These are phyloP conservation scores for Dalbergia cultrata DNA, from an alignment of 306 rosid genomes.

Conservation along the genomic window DNA sequence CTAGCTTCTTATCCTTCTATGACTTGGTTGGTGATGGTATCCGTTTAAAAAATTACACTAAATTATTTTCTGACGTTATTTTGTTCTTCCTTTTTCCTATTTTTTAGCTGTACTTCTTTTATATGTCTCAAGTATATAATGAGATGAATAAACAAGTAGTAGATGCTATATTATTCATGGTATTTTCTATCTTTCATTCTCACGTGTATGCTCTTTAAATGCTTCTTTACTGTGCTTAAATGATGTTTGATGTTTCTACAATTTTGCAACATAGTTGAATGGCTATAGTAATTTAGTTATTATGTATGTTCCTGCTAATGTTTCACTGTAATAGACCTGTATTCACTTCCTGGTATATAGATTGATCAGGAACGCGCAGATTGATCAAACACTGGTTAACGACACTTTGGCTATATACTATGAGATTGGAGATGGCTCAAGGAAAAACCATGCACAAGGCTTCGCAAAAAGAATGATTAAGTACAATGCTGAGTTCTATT, in stretches of 20 bases:
- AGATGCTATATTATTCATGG: constrained; percentile 76
- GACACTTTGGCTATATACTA: constrained; percentile 64
- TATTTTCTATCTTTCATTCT: constrained; percentile 32
- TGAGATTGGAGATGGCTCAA: constrained; percentile 69
- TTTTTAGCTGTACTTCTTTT: background rate
- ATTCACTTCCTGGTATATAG: constrained; percentile 30
- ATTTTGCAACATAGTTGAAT: background rate
- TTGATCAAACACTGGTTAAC: constrained; percentile 67
- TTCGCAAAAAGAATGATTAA: constrained; percentile 63
- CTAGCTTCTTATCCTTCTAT: constrained; percentile 68
- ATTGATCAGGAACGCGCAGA: constrained; percentile 69
- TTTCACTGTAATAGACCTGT: background rate
- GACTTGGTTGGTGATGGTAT: constrained; percentile 63
- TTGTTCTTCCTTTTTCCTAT: background rate
- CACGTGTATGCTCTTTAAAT: background rate
- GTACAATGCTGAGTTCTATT: constrained; percentile 58
- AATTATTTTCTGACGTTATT: background rate
- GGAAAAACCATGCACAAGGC: constrained; percentile 62
- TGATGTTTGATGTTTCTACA: constrained; percentile 11
- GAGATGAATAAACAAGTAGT: constrained; percentile 70
- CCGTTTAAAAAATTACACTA: background rate
- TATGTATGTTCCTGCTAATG: background rate
- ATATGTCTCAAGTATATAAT: constrained; percentile 64
- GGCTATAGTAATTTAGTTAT: background rate
- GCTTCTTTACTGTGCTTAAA: background rate